Evolutionary conservation across 23 red algal species (phyloP).

Genomic region (Cyanidium caldarium): DNA sequence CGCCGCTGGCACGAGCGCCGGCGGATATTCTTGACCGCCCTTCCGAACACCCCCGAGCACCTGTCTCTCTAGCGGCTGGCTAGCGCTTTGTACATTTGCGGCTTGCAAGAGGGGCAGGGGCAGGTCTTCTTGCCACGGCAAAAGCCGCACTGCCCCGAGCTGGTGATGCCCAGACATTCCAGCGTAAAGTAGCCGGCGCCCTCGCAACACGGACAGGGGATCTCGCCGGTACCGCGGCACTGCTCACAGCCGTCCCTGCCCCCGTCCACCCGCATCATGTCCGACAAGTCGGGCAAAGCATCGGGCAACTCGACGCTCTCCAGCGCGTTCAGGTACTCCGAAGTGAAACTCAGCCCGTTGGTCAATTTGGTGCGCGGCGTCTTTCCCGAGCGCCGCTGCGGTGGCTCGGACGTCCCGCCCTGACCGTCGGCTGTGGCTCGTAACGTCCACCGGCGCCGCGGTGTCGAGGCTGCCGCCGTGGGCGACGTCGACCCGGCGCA

Average conservation of each 20-base stretch:
- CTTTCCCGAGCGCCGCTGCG: too few species aligned
- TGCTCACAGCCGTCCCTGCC: slow-evolving; percentile 5
- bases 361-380: too few species aligned
- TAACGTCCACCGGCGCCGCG: too few species aligned
- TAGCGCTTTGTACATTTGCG: slow-evolving; percentile 11
- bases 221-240: slow-evolving; percentile 10
- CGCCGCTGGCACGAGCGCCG: too few species aligned
- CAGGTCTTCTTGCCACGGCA: slow-evolving; percentile 6
- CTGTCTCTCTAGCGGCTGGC: too few species aligned
- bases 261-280: neutral
- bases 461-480: too few species aligned
- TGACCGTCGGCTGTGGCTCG: too few species aligned
- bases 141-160: slow-evolving; percentile 12
- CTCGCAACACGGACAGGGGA: slow-evolving; percentile 14
- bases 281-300: neutral
- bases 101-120: slow-evolving; percentile 15
- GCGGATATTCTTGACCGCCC: too few species aligned
- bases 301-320: neutral
- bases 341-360: neutral
- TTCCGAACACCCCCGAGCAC: too few species aligned
- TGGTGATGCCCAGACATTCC: neutral
- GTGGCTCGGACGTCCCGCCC: too few species aligned
- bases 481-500: too few species aligned
- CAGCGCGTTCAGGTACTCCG: neutral
- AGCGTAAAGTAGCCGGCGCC: slow-evolving; percentile 12